Base-by-base conservation (phyloP, 1,284 basidiomycete genomes). In the Stereum hirsutum region DNA sequence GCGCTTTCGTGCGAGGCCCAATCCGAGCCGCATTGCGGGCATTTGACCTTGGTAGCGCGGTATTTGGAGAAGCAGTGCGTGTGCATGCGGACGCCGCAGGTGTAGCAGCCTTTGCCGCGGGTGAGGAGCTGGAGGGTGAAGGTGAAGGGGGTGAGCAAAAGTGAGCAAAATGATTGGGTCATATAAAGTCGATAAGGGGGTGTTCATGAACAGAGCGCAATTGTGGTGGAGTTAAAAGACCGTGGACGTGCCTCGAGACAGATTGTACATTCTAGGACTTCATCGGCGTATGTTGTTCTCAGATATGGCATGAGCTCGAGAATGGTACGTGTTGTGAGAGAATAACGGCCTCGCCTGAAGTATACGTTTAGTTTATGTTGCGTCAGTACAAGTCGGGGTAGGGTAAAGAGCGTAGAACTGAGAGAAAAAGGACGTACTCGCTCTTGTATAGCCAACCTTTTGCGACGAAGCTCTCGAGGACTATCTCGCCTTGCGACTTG, bases 391-490 rank as follows among this genome's bases (percentile, higher is more conserved):
- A n/a, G n/a, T n/a, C n/a, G n/a, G n/a, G n/a, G n/a, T n/a, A n/a
- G n/a, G n/a, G n/a, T n/a, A n/a, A n/a, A n/a, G n/a, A n/a, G n/a
- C n/a, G n/a, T n/a, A n/a, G n/a, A n/a, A n/a, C n/a, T n/a, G n/a
- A 17, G 17, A 44, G 10, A 6, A 39, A 17, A 48, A 15, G 17
- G 31, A 68, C 81, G 53, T 54, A 84, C 89, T 70, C 75, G 75
- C 83, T 88, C 60, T 80, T 83, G 28, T 75, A 49, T 2, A 91
- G 60, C 89, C 89, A 89, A 20, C 84, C 83, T 51, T 78, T 81
- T 19, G 84, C 79, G 1, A 92, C 85, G 54, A 94, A 87, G 51
- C 84, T 90, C 23, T 70, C 66, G 15, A 94, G 61, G 8, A 89
- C 72, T 32, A 71, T 60, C 61, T 93, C 86, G 1, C 78, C 83